phyloP scores from a whole-genome alignment of 768 basidiomycete species.

The Termitomyces sp. region DNA sequence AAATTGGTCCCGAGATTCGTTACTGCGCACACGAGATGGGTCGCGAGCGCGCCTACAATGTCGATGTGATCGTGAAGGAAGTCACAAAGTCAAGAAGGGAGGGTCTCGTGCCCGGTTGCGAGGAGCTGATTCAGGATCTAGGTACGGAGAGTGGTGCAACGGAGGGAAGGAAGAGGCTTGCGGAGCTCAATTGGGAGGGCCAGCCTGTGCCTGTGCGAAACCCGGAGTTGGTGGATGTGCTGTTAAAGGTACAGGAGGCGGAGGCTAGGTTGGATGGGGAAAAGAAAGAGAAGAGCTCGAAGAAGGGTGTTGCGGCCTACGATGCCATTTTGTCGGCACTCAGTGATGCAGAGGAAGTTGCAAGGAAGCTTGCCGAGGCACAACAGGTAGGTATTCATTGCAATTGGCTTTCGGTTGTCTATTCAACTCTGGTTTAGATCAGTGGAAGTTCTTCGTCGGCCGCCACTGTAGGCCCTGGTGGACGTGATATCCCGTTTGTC shows the following conservation, averaged over 20 bases:
- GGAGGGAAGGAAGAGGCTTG: slow-evolving; percentile 50
- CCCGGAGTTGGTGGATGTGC: slow-evolving; percentile 86
- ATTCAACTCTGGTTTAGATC: slow-evolving; percentile 22
- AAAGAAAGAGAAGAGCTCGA: slow-evolving; percentile 39
- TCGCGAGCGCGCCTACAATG: slow-evolving; percentile 72
- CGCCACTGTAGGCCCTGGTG: slow-evolving; percentile 33
- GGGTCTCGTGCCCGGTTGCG: slow-evolving; percentile 62
- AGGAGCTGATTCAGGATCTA: slow-evolving; percentile 48
- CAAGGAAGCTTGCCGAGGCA: slow-evolving; percentile 75
- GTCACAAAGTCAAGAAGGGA: slow-evolving; percentile 53
- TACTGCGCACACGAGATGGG: slow-evolving; percentile 91
- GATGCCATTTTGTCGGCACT: slow-evolving; percentile 81
- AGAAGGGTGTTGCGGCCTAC: slow-evolving; percentile 80
- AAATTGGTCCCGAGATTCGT: slow-evolving; percentile 86
- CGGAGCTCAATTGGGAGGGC: slow-evolving; percentile 72
- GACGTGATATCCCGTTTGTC: slow-evolving; percentile 77
- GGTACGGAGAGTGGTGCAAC: slow-evolving; percentile 36
- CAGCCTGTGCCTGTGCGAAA: slow-evolving; percentile 82
- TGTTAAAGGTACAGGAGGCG: slow-evolving; percentile 79
- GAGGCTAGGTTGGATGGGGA: slow-evolving; percentile 50
- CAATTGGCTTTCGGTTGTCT: neutral
- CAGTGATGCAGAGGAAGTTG: slow-evolving; percentile 87
- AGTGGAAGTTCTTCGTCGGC: slow-evolving; percentile 34
- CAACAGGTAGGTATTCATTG: slow-evolving; percentile 58
- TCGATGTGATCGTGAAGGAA: slow-evolving; percentile 70